A percentile compares a stretch with the other conserved stretches of the same genome.
Conservation (phyloP, 306 rosid genomes). For the Castanea mollissima region DNA sequence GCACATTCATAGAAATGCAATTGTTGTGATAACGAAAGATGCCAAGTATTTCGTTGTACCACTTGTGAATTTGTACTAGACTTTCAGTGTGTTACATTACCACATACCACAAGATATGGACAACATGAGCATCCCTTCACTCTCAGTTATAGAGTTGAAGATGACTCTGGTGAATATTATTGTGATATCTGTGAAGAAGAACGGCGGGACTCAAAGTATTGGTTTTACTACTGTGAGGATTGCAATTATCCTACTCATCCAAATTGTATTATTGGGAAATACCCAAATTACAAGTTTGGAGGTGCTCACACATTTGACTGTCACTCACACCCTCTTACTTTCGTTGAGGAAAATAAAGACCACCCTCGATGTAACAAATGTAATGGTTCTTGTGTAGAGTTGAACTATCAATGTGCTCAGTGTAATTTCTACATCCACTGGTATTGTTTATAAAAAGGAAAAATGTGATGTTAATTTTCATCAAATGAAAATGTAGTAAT, state of each 20-base stretch:
- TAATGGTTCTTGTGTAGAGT: too few species aligned
- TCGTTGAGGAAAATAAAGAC: too few species aligned
- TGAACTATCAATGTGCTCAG: too few species aligned
- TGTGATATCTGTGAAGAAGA: neutral
- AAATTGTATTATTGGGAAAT: neutral
- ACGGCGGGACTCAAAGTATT: neutral
- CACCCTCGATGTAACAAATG: too few species aligned
- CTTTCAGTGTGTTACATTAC: neutral
- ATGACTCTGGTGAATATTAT: neutral
- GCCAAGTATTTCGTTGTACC: neutral
- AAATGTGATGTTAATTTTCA: too few species aligned
- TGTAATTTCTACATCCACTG: too few species aligned
- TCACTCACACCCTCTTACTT: too few species aligned
- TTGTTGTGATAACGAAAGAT: neutral
- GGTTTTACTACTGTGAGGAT: neutral
- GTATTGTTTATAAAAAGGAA: too few species aligned
- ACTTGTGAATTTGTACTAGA: neutral
- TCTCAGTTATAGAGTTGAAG: neutral
- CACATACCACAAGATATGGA: neutral
- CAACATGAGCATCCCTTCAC: neutral
- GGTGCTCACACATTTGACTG: too few species aligned
- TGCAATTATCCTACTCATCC: neutral
- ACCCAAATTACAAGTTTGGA: too few species aligned
- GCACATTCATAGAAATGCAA: accelerated
- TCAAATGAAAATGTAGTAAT: constrained; percentile 6